These are phyloP conservation scores for Lunasporangiospora selenospora DNA, from an alignment of 192 early-diverging fungal genomes.

Conservation along the genomic window DNA sequence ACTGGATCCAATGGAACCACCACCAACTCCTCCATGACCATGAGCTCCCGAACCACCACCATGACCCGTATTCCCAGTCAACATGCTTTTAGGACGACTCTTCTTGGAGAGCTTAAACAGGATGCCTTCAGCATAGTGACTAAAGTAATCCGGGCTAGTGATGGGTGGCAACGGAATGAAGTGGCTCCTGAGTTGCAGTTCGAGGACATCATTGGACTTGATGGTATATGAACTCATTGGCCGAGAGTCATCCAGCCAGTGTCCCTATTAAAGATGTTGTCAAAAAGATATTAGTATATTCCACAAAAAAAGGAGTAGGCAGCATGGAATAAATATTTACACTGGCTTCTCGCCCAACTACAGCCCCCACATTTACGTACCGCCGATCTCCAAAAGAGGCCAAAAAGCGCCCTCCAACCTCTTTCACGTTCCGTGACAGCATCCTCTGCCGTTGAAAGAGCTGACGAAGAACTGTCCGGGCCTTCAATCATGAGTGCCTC, in stretches of 20 bases:
- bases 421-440: too few species aligned
- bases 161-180: slow-evolving; percentile 33
- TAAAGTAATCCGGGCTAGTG: slow-evolving; percentile 16
- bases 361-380: too few species aligned
- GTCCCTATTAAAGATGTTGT: slow-evolving; percentile 27
- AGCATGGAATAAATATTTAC: background rate
- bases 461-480: too few species aligned
- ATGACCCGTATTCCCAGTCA: slow-evolving; percentile 14
- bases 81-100: slow-evolving; percentile 23
- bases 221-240: slow-evolving; percentile 33
- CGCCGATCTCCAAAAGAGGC: slow-evolving; percentile 47
- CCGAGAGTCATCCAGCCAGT: slow-evolving; percentile 45
- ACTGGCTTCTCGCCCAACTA: too few species aligned
- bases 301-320: background rate
- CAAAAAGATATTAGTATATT: too few species aligned
- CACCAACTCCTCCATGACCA: too few species aligned
- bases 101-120: slow-evolving; percentile 44
- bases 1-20: too few species aligned
- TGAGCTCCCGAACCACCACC: too few species aligned
- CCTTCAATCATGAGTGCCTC: too few species aligned
- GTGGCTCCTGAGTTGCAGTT: slow-evolving; percentile 30
- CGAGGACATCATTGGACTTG: slow-evolving; percentile 26
- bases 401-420: slow-evolving; percentile 36
- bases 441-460: too few species aligned
- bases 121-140: slow-evolving; percentile 39